Evolutionary conservation across 2,329 filamentous ascomycete genomes (phyloP), one percentile per base, ranked within the genome.

Genomic region (Penicillium corylophilum): DNA sequence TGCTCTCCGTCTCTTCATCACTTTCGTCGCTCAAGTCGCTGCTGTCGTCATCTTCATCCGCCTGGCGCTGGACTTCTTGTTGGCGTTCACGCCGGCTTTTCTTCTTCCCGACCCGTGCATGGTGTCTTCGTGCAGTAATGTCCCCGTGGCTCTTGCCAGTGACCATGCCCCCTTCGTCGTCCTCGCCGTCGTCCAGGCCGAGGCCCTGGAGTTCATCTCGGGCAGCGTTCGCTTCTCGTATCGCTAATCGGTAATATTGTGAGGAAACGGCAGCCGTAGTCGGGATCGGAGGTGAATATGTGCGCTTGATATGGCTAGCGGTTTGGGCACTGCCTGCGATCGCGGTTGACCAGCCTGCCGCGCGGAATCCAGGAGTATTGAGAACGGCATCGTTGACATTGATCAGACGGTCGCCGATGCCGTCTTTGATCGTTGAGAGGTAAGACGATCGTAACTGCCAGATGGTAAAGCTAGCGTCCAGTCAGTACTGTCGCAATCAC

Each of bases 381-480:
- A 87, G 74, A 33, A 86, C 77, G 36, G 79, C 77, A 26, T 82
- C 77, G 64, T 86, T 84, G 60, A 87, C 78, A 54, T 79, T 85
- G 70, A 87, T 86, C 46, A 87, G 74, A 38, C 84, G 78, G 65
- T 87, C 84, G 55, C 83, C 83, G 36, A 86, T 81, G 53, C 83
- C 84, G 66, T 87, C 84, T 67, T 85, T 85, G 62, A 84, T 84
- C 43, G 79, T 76, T 26, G 79, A 79, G 18, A 87, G 78, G 64
- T 86, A 87, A 33, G 82, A 82, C 16, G 83, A 84, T 50, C 84
- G 82, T 36, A 87, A 74, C 64, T 85, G 82, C 77, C 84, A 87
- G 53, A 85, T 79, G 28, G 83, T 81, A 66, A 87, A 87, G 65
- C 82, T 84, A 64, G 50, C 28, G 16, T 31, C 9, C 3, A 23